Evolutionary conservation across 2,329 filamentous ascomycete species (phyloP).

Genomic region (Phyllosticta citribraziliensis): DNA sequence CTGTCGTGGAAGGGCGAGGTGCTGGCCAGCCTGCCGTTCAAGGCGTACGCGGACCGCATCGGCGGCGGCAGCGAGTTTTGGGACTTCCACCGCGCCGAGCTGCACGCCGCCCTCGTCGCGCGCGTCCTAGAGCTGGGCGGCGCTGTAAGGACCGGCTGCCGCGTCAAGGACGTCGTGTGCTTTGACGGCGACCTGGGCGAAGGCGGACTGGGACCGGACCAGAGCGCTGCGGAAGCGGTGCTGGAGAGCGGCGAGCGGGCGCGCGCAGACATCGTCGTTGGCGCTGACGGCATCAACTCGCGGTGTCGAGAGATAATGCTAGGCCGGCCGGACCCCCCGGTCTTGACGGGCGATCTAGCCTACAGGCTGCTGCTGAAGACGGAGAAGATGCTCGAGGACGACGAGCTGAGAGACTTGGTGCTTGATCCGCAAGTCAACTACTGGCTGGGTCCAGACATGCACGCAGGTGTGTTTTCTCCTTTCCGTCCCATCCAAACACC

Average conservation of each 20-base stretch:
- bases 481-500: not conserved
- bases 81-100: slow-evolving; percentile 46
- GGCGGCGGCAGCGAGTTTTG: slow-evolving; percentile 39
- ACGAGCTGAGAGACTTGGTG: slow-evolving; percentile 36
- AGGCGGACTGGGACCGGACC: slow-evolving; percentile 14
- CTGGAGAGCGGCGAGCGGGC: slow-evolving; percentile 24
- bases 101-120: slow-evolving; percentile 40
- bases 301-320: slow-evolving; percentile 36
- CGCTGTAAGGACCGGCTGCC: slow-evolving; percentile 34
- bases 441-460: slow-evolving; percentile 43
- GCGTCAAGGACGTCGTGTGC: slow-evolving; percentile 34
- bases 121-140: slow-evolving; percentile 41
- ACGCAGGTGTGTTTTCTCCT: slow-evolving; percentile 27
- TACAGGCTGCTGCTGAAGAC: slow-evolving; percentile 40
- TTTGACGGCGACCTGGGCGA: slow-evolving; percentile 25
- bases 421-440: slow-evolving; percentile 42
- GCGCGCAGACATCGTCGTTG: slow-evolving; percentile 35
- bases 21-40: slow-evolving; percentile 41
- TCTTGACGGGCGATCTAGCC: slow-evolving; percentile 41
- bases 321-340: slow-evolving; percentile 36
- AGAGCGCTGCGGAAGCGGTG: slow-evolving; percentile 33
- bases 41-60: slow-evolving; percentile 29
- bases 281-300: slow-evolving; percentile 40
- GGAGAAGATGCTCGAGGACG: slow-evolving; percentile 37
- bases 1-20: slow-evolving; percentile 44